These are phyloP conservation scores for Nemophila menziesii DNA, from an alignment of 257 asterid genomes.

Conservation along the genomic window DNA sequence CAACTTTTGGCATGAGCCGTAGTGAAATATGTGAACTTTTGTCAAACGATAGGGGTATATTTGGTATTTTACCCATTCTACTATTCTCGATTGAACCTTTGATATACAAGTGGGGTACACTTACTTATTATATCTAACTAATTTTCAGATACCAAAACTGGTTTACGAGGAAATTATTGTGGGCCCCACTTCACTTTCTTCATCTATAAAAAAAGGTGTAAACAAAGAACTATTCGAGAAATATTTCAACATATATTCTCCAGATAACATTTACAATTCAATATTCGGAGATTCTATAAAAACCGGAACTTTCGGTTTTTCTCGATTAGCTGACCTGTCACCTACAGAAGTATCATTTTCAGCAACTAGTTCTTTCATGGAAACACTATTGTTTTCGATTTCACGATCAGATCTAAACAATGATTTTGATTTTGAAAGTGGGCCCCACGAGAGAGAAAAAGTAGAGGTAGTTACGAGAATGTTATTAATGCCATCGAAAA, in stretches of 20 bases:
- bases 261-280: constrained; percentile 57
- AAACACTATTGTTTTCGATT: constrained; percentile 59
- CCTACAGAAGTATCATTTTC: constrained; percentile 67
- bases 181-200: constrained; percentile 21
- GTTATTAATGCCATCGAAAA: constrained; percentile 61
- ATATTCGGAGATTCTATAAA: constrained; percentile 22
- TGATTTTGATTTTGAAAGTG: constrained; percentile 23
- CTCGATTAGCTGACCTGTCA: constrained; percentile 70
- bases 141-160: constrained; percentile 70
- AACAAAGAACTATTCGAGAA: constrained; percentile 34
- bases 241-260: constrained; percentile 66
- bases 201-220: constrained; percentile 25
- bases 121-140: constrained; percentile 10
- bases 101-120: neutral
- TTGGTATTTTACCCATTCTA: too few species aligned
- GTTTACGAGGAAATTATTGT: constrained; percentile 49
- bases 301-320: constrained; percentile 53
- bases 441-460: constrained; percentile 57
- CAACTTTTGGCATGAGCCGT: too few species aligned
- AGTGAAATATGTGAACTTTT: too few species aligned
- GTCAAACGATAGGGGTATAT: too few species aligned
- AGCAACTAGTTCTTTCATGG: constrained; percentile 65
- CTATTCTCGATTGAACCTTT: neutral
- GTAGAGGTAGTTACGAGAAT: constrained; percentile 75
- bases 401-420: constrained; percentile 38